phyloP scores from a whole-genome alignment of 768 basidiomycete species.

The Leccinellum albellum region DNA sequence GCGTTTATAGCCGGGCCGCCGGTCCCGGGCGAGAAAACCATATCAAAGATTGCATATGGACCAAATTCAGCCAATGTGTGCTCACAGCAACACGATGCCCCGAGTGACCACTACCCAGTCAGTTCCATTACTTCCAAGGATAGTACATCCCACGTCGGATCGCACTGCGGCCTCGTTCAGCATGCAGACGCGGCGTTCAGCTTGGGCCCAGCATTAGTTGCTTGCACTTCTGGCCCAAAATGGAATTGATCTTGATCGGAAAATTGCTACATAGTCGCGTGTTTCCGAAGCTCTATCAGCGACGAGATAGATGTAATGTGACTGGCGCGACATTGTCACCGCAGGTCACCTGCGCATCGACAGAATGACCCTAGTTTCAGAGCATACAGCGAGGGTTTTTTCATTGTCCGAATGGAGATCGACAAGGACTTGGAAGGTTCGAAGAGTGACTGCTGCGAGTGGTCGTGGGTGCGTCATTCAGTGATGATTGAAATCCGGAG shows the following conservation, averaged over 20 bases:
- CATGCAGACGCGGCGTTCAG: not conserved
- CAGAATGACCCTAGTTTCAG: conserved; percentile 7
- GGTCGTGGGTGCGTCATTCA: not conserved
- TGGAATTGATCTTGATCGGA: conserved; percentile 1
- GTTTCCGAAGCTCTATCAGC: not conserved
- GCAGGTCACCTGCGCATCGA: not conserved
- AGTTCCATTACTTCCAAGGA: not conserved
- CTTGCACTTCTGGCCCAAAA: not conserved
- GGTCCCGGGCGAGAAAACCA: conserved; percentile 4
- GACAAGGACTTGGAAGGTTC: not conserved
- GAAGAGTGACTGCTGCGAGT: not conserved
- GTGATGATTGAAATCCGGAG: not conserved
- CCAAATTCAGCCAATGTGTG: not conserved
- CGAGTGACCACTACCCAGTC: not conserved
- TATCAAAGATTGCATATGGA: not conserved
- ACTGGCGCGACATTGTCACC: not conserved
- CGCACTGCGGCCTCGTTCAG: not conserved
- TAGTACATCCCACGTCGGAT: not conserved
- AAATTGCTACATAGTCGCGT: not conserved
- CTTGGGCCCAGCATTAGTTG: not conserved
- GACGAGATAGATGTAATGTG: not conserved
- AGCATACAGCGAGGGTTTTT: not conserved
- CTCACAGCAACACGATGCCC: not conserved
- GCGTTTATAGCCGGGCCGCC: conserved; percentile 4
- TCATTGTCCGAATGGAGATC: conserved; percentile 5